These are phyloP conservation scores for Canariomyces notabilis DNA, from an alignment of 2,329 filamentous ascomycete species.

Conservation along the genomic window DNA sequence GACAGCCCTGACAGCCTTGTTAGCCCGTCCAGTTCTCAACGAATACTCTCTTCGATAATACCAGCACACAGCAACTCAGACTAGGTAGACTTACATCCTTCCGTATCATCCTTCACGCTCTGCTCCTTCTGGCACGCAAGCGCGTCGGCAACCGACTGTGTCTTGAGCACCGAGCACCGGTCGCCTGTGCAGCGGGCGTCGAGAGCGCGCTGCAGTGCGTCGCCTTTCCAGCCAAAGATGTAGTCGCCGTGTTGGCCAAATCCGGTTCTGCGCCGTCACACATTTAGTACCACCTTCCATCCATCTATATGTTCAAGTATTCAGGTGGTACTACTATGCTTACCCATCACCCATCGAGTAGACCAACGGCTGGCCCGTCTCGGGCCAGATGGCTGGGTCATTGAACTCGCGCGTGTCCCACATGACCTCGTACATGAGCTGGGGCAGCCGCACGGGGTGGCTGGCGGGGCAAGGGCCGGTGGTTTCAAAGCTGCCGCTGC, in stretches of 20 bases:
- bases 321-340: constrained; percentile 8
- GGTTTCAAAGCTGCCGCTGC: constrained; percentile 27
- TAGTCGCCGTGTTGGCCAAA: constrained; percentile 25
- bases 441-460: constrained; percentile 40
- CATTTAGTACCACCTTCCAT: background rate
- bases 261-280: constrained; percentile 12
- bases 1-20: constrained; percentile 8
- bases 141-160: constrained; percentile 22
- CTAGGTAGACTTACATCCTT: constrained; percentile 23
- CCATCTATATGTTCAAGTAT: background rate
- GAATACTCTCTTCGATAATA: no score
- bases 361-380: constrained; percentile 25
- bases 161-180: constrained; percentile 20
- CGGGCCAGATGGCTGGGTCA: constrained; percentile 25
- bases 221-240: constrained; percentile 26
- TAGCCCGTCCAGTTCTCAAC: background rate
- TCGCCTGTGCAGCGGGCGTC: constrained; percentile 25
- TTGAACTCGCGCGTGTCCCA: constrained; percentile 38
- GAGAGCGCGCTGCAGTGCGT: constrained; percentile 24
- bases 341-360: constrained; percentile 26
- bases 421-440: constrained; percentile 43
- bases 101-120: constrained; percentile 20
- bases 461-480: constrained; percentile 34
- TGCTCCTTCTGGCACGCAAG: constrained; percentile 22
- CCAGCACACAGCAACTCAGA: no score